A percentile compares a stretch with the other conserved stretches of the same genome.
Conservation (phyloP, 495 filamentous ascomycete species). For the Penicillium chermesinum region DNA sequence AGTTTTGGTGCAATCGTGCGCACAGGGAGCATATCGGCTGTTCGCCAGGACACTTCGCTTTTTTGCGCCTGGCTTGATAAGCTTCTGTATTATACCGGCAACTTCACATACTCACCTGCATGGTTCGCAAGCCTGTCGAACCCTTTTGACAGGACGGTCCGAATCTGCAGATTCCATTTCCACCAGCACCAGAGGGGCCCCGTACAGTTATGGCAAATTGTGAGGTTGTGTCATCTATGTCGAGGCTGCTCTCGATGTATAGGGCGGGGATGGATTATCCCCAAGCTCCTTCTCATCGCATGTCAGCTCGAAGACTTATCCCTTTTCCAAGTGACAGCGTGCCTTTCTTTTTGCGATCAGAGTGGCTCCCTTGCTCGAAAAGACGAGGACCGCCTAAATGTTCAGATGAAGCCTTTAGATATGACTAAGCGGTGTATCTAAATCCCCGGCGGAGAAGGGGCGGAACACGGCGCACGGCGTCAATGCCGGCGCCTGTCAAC, state of each 20-base stretch:
- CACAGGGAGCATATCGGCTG: conserved; percentile 45
- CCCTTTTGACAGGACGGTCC: conserved; percentile 36
- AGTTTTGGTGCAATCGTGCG: conserved; percentile 37
- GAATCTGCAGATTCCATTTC: conserved; percentile 9
- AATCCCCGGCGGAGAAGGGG: background rate
- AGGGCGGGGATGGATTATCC: too few relatives aligned
- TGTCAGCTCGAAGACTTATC: background rate
- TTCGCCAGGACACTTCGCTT: conserved; percentile 46
- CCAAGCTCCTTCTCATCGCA: too few relatives aligned
- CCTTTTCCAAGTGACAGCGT: background rate
- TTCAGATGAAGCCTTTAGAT: background rate
- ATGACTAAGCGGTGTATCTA: background rate
- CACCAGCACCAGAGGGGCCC: too few relatives aligned
- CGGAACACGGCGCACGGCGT: too few relatives aligned
- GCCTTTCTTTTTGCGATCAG: too few relatives aligned
- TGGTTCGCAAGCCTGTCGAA: conserved; percentile 44
- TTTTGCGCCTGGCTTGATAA: conserved; percentile 35
- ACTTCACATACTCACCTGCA: conserved; percentile 33
- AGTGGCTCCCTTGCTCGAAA: too few relatives aligned
- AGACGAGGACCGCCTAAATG: too few relatives aligned
- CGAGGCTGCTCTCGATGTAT: too few relatives aligned
- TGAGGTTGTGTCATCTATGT: too few relatives aligned
- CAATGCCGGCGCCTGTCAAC: too few relatives aligned
- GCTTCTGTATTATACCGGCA: conserved; percentile 6
- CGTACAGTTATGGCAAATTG: too few relatives aligned